These are phyloP conservation scores for Metschnikowia rubicola DNA, from an alignment of 805 yeast species.

Conservation along the genomic window DNA sequence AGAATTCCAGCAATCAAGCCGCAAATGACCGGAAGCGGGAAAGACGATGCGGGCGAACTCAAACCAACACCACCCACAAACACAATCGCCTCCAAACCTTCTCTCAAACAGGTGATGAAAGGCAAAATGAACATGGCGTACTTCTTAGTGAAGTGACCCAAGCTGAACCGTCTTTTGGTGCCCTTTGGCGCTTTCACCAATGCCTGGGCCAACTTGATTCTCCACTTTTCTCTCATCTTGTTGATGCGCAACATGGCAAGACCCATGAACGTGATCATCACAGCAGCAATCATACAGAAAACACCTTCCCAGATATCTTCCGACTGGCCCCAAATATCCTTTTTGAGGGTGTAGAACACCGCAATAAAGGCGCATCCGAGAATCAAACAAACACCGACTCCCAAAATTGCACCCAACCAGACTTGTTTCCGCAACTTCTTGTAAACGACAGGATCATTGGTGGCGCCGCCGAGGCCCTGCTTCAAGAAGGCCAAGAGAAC, in stretches of 20 bases:
- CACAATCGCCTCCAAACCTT: slow-evolving; percentile 65
- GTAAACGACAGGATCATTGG: slow-evolving; percentile 48
- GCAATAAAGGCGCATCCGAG: slow-evolving; percentile 95
- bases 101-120: slow-evolving; percentile 87
- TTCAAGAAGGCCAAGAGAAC: slow-evolving; percentile 88
- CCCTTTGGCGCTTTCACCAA: slow-evolving; percentile 45
- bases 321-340: slow-evolving; percentile 79
- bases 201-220: slow-evolving; percentile 87
- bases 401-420: slow-evolving; percentile 76
- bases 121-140: slow-evolving; percentile 90
- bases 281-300: slow-evolving; percentile 65
- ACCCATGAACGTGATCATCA: slow-evolving; percentile 91
- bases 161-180: slow-evolving; percentile 43
- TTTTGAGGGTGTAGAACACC: slow-evolving; percentile 76
- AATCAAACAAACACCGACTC: slow-evolving; percentile 73
- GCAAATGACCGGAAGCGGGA: slow-evolving; percentile 89
- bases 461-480: slow-evolving; percentile 69
- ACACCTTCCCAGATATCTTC: slow-evolving; percentile 51
- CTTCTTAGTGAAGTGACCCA: slow-evolving; percentile 59
- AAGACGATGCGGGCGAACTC: slow-evolving; percentile 41
- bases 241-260: slow-evolving; percentile 93
- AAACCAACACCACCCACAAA: slow-evolving; percentile 46
- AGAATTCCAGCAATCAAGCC: slow-evolving; percentile 78
- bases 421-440: slow-evolving; percentile 71
- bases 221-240: slow-evolving; percentile 97